Evolutionary conservation across 2,329 filamentous ascomycete genomes (phyloP).

Genomic region (Diaporthe vaccinii): DNA sequence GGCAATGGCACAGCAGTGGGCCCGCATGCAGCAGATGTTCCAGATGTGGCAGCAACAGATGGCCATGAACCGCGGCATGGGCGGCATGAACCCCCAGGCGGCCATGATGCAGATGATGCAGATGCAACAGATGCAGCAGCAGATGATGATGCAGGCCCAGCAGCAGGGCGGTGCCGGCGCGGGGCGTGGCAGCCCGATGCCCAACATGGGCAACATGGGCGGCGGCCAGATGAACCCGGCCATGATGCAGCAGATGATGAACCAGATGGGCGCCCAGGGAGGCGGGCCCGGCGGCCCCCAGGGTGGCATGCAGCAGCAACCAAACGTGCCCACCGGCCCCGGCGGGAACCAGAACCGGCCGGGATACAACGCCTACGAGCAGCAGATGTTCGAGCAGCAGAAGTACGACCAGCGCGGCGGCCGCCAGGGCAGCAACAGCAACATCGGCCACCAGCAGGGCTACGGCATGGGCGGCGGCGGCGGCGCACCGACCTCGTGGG

Average conservation of each 20-base stretch:
- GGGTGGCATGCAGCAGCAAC: constrained; percentile 52
- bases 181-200: constrained; percentile 55
- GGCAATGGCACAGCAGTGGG: constrained; percentile 98
- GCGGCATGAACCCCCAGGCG: constrained; percentile 54
- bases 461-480: constrained; percentile 54
- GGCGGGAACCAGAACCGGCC: constrained; percentile 57
- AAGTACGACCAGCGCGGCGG: constrained; percentile 75
- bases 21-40: constrained; percentile 98
- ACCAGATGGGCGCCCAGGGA: constrained; percentile 52
- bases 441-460: constrained; percentile 46
- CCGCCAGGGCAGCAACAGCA: constrained; percentile 45
- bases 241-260: constrained; percentile 69
- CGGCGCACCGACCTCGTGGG: constrained; percentile 87
- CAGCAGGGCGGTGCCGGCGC: constrained; percentile 44
- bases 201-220: constrained; percentile 45
- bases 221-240: constrained; percentile 56
- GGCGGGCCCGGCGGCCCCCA: constrained; percentile 40
- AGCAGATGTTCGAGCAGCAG: constrained; percentile 82
- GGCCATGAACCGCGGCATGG: constrained; percentile 82
- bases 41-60: constrained; percentile 92
- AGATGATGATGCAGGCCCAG: constrained; percentile 63
- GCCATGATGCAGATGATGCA: constrained; percentile 73
- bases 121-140: constrained; percentile 79
- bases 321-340: constrained; percentile 45
- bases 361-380: constrained; percentile 77